Percentiles rank a stretch among this genome's conserved stretches.
These are phyloP conservation scores for Apiospora pterosperma DNA, from an alignment of 2,329 filamentous ascomycete genomes.

Conservation along the genomic window DNA sequence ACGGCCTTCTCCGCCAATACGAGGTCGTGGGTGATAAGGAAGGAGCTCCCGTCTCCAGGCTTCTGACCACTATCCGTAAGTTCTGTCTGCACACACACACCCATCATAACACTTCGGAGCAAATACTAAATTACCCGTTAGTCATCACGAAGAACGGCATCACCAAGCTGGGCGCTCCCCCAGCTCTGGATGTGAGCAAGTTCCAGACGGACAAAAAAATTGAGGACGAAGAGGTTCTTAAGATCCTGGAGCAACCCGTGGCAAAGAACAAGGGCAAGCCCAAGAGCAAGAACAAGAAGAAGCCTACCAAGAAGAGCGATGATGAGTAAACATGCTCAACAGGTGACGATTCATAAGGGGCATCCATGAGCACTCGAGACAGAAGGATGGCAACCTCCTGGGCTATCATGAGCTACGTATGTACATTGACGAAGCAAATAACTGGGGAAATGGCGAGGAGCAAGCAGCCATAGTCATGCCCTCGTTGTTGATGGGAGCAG, in stretches of 20 bases:
- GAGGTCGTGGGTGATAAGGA: slow-evolving; percentile 96
- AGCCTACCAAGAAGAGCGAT: slow-evolving; percentile 45
- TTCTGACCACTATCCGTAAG: slow-evolving; percentile 91
- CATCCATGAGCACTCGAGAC: not conserved
- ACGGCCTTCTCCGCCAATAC: slow-evolving; percentile 90
- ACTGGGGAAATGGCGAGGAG: not conserved
- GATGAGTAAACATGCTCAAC: slow-evolving; percentile 12
- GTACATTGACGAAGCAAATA: not conserved
- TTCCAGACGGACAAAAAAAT: slow-evolving; percentile 98
- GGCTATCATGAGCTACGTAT: not conserved
- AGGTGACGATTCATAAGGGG: slow-evolving; percentile 7
- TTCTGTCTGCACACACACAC: slow-evolving; percentile 25
- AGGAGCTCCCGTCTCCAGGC: slow-evolving; percentile 74
- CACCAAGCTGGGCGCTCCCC: slow-evolving; percentile 76
- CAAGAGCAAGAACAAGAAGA: slow-evolving; percentile 88
- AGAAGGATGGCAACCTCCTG: not conserved
- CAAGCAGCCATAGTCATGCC: not conserved
- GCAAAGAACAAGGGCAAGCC: slow-evolving; percentile 86
- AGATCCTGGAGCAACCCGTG: slow-evolving; percentile 87
- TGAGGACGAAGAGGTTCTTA: slow-evolving; percentile 88
- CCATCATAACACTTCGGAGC: slow-evolving; percentile 14
- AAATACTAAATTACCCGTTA: slow-evolving; percentile 34
- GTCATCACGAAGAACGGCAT: slow-evolving; percentile 98
- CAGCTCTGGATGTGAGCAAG: slow-evolving; percentile 73
- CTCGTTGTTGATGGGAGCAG: not conserved